Conservation (phyloP, 2,329 filamentous ascomycete species). For the Lecanosticta acicola region DNA sequence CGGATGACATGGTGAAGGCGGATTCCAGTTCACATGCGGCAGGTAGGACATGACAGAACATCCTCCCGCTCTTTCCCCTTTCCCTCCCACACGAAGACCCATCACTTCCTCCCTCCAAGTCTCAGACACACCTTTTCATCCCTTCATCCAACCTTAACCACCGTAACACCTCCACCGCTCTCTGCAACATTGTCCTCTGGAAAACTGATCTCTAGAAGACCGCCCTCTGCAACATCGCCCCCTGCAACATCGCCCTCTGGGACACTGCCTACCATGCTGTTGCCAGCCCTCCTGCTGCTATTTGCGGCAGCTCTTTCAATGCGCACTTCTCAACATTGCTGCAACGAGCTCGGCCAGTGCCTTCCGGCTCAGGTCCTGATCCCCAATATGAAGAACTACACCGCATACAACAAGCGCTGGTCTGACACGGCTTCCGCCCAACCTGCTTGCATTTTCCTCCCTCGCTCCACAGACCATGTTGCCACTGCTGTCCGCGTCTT, state of each 20-base stretch:
- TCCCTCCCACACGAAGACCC: neutral
- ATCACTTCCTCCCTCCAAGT: neutral
- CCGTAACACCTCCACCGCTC: too few relatives aligned
- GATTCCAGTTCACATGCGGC: neutral
- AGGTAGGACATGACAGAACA: neutral
- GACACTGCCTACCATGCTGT: too few relatives aligned
- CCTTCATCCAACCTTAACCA: too few relatives aligned
- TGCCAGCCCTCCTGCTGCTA: too few relatives aligned
- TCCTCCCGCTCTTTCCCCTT: neutral
- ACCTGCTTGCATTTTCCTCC: slow-evolving; percentile 11
- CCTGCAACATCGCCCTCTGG: too few relatives aligned
- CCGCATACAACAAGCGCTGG: slow-evolving; percentile 4
- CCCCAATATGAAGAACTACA: neutral
- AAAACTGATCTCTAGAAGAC: too few relatives aligned
- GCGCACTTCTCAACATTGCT: neutral
- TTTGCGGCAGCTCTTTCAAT: too few relatives aligned
- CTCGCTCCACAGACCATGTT: slow-evolving; percentile 5
- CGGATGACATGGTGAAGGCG: too few relatives aligned
- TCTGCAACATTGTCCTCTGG: too few relatives aligned
- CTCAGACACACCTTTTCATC: too few relatives aligned
- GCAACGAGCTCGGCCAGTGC: neutral
- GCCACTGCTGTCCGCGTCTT: slow-evolving; percentile 4
- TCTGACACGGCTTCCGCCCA: slow-evolving; percentile 5
- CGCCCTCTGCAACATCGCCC: too few relatives aligned
- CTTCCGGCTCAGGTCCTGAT: neutral